A percentile compares a stretch with the other conserved stretches of the same genome.
Conservation (phyloP, 2,329 filamentous ascomycete species). For the Diaporthe sp. region DNA sequence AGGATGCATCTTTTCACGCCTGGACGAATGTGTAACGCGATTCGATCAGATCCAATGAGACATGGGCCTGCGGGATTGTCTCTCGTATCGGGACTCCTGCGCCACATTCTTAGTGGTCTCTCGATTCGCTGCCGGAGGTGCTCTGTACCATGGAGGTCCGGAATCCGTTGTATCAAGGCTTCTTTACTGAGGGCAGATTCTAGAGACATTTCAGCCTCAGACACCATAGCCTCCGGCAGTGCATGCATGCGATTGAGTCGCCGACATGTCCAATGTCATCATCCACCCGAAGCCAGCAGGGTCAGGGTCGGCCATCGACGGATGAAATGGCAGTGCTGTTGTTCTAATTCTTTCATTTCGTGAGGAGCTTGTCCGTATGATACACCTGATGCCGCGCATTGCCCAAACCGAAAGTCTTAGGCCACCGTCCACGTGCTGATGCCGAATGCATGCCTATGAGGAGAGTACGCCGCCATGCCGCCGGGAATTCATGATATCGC, state of each 20-base stretch:
- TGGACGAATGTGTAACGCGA: not conserved
- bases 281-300: not conserved
- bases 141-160: not conserved
- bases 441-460: constrained; percentile 5
- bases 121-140: not conserved
- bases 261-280: not conserved
- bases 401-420: not conserved
- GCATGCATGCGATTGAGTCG: not conserved
- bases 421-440: constrained; percentile 15
- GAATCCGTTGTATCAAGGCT: not conserved
- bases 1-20: not conserved
- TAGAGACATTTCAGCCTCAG: constrained; percentile 1
- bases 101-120: not conserved
- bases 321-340: not conserved
- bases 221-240: too few relatives aligned
- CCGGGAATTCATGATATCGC: constrained; percentile 15
- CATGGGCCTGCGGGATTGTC: constrained; percentile 1
- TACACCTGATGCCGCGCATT: not conserved
- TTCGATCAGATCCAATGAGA: not conserved
- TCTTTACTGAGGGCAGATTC: not conserved
- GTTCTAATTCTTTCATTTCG: constrained; percentile 6
- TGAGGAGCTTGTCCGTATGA: constrained; percentile 6
- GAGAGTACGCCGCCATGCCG: constrained; percentile 22
- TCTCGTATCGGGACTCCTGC: constrained; percentile 26
- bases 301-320: not conserved